Percentiles rank a stretch among this genome's conserved stretches.
Conservation (phyloP, 805 yeast genomes). For the Debaryomyces prosopidis region DNA sequence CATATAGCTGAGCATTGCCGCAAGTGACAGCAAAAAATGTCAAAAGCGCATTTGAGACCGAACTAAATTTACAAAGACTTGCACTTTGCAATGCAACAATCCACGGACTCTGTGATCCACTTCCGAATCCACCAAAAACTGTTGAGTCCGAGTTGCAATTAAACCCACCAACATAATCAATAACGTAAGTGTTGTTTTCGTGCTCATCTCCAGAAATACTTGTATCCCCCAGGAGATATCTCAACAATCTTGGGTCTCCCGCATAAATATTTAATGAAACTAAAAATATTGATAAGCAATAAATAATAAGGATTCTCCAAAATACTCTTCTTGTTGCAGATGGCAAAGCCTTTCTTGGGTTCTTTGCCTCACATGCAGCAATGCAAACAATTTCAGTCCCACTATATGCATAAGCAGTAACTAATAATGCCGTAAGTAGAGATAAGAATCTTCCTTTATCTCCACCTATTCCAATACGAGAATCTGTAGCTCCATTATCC, state of each 20-base stretch:
- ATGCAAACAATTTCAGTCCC: slow-evolving; percentile 83
- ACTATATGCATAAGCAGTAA: slow-evolving; percentile 73
- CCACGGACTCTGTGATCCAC: slow-evolving; percentile 48
- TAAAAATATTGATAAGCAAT: slow-evolving; percentile 64
- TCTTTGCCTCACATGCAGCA: slow-evolving; percentile 84
- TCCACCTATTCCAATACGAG: slow-evolving; percentile 60
- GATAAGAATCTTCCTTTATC: slow-evolving; percentile 60
- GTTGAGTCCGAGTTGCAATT: slow-evolving; percentile 26
- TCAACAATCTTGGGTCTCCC: slow-evolving; percentile 71
- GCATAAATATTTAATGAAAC: slow-evolving; percentile 73
- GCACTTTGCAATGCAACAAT: slow-evolving; percentile 43
- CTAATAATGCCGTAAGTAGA: slow-evolving; percentile 57
- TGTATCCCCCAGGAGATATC: slow-evolving; percentile 48
- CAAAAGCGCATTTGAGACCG: slow-evolving; percentile 43
- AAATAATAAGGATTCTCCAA: slow-evolving; percentile 66
- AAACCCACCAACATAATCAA: slow-evolving; percentile 35
- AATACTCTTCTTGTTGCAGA: slow-evolving; percentile 74
- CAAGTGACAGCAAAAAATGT: slow-evolving; percentile 49
- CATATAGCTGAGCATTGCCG: slow-evolving; percentile 47
- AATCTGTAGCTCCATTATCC: slow-evolving; percentile 57
- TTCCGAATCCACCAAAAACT: slow-evolving; percentile 35
- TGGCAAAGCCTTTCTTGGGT: slow-evolving; percentile 76
- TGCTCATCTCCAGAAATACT: slow-evolving; percentile 23
- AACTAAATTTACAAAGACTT: slow-evolving; percentile 35
- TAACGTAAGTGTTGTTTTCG: slow-evolving; percentile 24